These are phyloP conservation scores for Fusarium pseudoanthophilum DNA, from an alignment of 2,329 filamentous ascomycete genomes.

Conservation along the genomic window DNA sequence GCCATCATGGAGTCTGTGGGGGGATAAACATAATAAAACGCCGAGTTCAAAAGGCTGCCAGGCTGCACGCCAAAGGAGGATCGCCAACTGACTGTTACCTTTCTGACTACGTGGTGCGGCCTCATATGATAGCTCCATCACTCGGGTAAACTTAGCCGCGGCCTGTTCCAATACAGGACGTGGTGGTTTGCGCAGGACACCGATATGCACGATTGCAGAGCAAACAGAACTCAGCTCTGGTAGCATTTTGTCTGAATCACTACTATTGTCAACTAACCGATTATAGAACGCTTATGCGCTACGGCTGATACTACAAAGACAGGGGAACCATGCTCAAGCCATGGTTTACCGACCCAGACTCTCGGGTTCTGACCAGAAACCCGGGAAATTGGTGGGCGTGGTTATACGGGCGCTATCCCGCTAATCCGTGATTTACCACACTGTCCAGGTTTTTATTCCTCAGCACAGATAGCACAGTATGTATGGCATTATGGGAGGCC, in stretches of 20 bases:
- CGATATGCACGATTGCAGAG: neutral
- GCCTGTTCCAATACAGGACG: slow-evolving; percentile 17
- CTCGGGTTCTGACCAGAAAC: slow-evolving; percentile 49
- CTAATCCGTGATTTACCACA: neutral
- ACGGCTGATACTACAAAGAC: slow-evolving; percentile 37
- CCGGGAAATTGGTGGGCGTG: slow-evolving; percentile 45
- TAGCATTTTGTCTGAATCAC: neutral
- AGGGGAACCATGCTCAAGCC: slow-evolving; percentile 47
- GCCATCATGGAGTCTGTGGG: slow-evolving; percentile 40
- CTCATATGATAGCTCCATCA: slow-evolving; percentile 14
- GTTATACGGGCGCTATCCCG: slow-evolving; percentile 4
- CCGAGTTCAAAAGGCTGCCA: slow-evolving; percentile 25
- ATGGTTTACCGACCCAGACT: slow-evolving; percentile 50
- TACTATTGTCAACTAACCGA: neutral
- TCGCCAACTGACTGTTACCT: slow-evolving; percentile 26
- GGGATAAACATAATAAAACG: slow-evolving; percentile 13
- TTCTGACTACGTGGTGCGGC: slow-evolving; percentile 12
- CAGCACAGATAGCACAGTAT: neutral
- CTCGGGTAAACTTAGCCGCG: slow-evolving; percentile 24
- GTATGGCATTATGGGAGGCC: neutral
- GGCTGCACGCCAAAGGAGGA: slow-evolving; percentile 30
- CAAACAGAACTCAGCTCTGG: neutral
- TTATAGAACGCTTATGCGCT: slow-evolving; percentile 9
- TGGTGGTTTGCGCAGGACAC: neutral
- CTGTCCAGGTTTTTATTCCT: neutral